These are phyloP conservation scores for Calocera viscosa DNA, from an alignment of 768 basidiomycete genomes.

Conservation along the genomic window DNA sequence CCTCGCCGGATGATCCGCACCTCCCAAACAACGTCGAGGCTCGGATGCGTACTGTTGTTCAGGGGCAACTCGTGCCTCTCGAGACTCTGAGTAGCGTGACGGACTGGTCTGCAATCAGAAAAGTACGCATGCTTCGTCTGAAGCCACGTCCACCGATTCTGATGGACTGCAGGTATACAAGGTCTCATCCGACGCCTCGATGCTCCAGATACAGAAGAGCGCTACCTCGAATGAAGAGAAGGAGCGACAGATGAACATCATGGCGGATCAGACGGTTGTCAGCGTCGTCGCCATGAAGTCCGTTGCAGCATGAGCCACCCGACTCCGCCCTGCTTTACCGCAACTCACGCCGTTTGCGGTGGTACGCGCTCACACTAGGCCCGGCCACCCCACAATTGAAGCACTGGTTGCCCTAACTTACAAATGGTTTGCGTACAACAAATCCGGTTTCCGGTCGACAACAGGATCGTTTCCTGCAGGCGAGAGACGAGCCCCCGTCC, in stretches of 20 bases:
- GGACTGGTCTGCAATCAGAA: conserved; percentile 62
- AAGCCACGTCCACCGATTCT: not conserved
- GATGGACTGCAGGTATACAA: conserved; percentile 48
- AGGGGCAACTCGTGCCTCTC: conserved; percentile 44
- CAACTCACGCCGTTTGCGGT: not conserved
- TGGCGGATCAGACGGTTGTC: conserved; percentile 55
- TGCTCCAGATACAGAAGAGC: conserved; percentile 15
- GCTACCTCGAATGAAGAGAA: conserved; percentile 28
- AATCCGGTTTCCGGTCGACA: too few species aligned
- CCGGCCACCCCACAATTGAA: too few species aligned
- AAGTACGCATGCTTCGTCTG: conserved; percentile 37
- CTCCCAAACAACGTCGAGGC: conserved; percentile 27
- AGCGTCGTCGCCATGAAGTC: conserved; percentile 74
- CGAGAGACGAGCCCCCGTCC: too few species aligned
- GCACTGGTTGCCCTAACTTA: too few species aligned
- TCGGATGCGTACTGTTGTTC: conserved; percentile 46
- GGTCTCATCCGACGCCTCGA: conserved; percentile 41
- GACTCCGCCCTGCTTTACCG: not conserved
- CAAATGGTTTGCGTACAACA: too few species aligned
- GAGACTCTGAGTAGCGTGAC: conserved; percentile 35
- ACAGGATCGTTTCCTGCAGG: too few species aligned
- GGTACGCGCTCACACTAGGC: too few species aligned
- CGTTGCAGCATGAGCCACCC: conserved; percentile 32
- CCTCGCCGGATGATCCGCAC: not conserved
- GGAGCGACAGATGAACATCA: conserved; percentile 27